phyloP scores from a whole-genome alignment of 768 basidiomycete species.

The Boletus sensibilis region DNA sequence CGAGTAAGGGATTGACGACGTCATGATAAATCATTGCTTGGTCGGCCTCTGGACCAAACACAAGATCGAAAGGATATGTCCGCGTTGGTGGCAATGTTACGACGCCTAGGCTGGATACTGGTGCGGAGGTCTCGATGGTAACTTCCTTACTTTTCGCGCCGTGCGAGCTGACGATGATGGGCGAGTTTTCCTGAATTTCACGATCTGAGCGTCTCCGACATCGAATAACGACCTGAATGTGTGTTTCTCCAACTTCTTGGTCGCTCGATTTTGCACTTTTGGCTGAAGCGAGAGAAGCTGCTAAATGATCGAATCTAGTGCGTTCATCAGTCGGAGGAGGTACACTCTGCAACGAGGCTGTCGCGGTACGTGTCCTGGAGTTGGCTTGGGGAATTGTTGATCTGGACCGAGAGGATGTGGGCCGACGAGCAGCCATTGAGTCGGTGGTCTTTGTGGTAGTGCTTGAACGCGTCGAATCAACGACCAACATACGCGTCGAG shows the following conservation, averaged over 20 bases:
- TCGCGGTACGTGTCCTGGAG: conserved; percentile 48
- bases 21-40: conserved; percentile 93
- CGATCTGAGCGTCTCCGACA: conserved; percentile 83
- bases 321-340: conserved; percentile 24
- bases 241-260: conserved; percentile 59
- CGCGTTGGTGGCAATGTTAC: conserved; percentile 71
- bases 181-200: conserved; percentile 83
- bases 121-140: conserved; percentile 75
- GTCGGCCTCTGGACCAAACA: conserved; percentile 96
- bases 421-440: conserved; percentile 65
- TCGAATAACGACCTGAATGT: conserved; percentile 92
- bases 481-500: conserved; percentile 26
- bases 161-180: conserved; percentile 77
- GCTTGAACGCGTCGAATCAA: conserved; percentile 35
- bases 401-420: conserved; percentile 46
- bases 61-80: conserved; percentile 92
- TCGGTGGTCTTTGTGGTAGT: conserved; percentile 6
- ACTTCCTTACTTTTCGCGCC: conserved; percentile 76
- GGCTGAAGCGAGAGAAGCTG: conserved; percentile 25
- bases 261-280: conserved; percentile 28
- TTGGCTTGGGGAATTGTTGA: conserved; percentile 31
- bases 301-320: conserved; percentile 15
- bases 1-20: conserved; percentile 89
- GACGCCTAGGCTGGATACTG: conserved; percentile 68
- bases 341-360: conserved; percentile 34